Evolutionary conservation across 805 yeast species (phyloP), one percentile per base, ranked within the genome.

Genomic region (Nakazawaea sp.): DNA sequence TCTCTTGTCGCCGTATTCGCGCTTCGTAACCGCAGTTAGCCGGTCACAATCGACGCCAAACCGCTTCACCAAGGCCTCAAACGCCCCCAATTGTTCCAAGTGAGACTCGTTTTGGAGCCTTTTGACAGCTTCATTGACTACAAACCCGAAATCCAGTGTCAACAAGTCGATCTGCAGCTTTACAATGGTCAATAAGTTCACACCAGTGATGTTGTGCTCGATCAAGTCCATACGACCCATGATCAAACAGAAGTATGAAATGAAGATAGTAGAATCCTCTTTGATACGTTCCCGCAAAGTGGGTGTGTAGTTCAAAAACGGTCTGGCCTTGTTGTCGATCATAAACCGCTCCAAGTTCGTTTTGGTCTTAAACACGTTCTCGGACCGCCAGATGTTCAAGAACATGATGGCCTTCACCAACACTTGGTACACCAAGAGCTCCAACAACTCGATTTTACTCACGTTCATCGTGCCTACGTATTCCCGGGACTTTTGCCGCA

Each of bases 141-240:
- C 40, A 28, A 32, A 37, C 15, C 15, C 6, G 19, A 37, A 53
- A 49, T 84, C 94, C 49, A 81, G 62, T 31, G 81, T 56, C 15
- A 83, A 53, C 21, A 81, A 53, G 35, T 80, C 79, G 30, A 83
- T 67, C 46, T 84, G 92, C 47, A 80, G 84, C 2, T 78, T 72
- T 12, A 84, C 60, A 13, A 70, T 65, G 47, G 83, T 89, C 37
- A 84, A 54, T 5, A 77, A 55, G 44, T 79, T 81, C 50, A 87
- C 78, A 2, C 90, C 90, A 13, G 64, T 64, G 4, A 77, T 68
- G 51, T 82, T 83, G 47, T 78, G 81, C 50, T 84, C 92, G 25
- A 83, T 75, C 55, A 84, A 64, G 53, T 84, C 92, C 45, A 84
- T 58, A 47, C 94, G 61, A n/a, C 94, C 94, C 12, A 81, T 65